Conservation (phyloP, 805 yeast genomes). For the Lipomyces lipofer region DNA sequence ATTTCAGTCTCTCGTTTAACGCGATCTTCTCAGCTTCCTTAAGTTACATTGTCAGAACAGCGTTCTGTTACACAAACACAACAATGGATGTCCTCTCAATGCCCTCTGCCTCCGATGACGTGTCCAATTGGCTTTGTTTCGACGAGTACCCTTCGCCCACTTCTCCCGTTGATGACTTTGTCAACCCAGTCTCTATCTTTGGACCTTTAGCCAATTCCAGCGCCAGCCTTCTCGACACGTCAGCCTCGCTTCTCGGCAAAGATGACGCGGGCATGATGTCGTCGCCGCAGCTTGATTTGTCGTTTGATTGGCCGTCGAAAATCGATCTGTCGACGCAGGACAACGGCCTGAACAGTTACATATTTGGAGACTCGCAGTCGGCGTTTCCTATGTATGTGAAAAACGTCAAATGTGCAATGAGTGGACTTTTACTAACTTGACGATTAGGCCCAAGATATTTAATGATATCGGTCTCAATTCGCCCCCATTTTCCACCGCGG, state of each 20-base stretch:
- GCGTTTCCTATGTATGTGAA: conserved; percentile 6
- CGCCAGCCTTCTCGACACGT: background rate
- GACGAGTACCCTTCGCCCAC: conserved; percentile 23
- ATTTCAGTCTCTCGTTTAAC: too few relatives aligned
- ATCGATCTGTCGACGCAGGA: background rate
- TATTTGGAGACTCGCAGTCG: conserved; percentile 1
- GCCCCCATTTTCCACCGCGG: too few relatives aligned
- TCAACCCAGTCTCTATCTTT: conserved; percentile 22
- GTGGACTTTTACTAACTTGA: background rate
- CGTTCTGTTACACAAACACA: too few relatives aligned
- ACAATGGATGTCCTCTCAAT: conserved; percentile 6
- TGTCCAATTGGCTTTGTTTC: conserved; percentile 25
- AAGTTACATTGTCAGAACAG: too few relatives aligned
- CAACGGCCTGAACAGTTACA: conserved; percentile 2
- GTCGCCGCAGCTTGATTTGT: background rate
- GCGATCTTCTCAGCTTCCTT: too few relatives aligned
- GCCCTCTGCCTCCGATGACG: conserved; percentile 13
- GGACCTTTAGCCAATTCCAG: conserved; percentile 11
- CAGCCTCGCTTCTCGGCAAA: conserved; percentile 12
- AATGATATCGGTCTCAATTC: conserved; percentile 2
- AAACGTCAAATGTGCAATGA: too few relatives aligned
- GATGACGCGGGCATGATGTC: conserved; percentile 2
- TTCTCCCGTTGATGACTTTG: conserved; percentile 14
- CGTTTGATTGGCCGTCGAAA: conserved; percentile 25
- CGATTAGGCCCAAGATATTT: conserved; percentile 6